Evolutionary conservation across 345 rosid genomes (phyloP).

Genomic region (Rhodomyrtus tomentosa): DNA sequence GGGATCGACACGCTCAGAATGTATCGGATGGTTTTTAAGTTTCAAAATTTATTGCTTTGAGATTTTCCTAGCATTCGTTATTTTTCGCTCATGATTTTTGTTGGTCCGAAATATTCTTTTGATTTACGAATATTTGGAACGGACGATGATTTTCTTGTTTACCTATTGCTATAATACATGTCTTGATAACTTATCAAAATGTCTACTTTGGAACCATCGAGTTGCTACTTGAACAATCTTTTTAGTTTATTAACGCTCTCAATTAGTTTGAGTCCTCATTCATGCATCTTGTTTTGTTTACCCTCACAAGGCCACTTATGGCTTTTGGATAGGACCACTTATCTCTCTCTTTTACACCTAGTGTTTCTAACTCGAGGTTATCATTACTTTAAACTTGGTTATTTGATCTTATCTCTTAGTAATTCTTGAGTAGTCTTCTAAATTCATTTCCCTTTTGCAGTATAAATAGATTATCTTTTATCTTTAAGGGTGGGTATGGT

Average conservation of each 20-base stretch:
- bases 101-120: background rate
- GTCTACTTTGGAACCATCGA: background rate
- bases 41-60: no score
- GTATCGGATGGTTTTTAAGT: no score
- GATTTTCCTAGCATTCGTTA: no score
- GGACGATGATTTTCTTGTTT: background rate
- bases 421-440: background rate
- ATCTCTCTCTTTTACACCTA: background rate
- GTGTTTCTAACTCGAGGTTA: background rate
- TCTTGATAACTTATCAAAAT: background rate
- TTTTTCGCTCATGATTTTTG: no score
- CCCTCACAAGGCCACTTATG: background rate
- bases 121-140: accelerated
- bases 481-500: no score
- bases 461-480: no score
- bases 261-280: background rate
- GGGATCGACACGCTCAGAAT: no score
- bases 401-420: background rate
- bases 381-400: background rate
- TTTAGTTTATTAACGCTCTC: background rate
- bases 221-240: background rate
- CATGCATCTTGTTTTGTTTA: background rate
- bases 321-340: background rate
- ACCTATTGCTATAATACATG: accelerated
- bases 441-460: background rate